Evolutionary conservation across 768 basidiomycete genomes (phyloP), one percentile per base, ranked within the genome.

Genomic region (Tricholoma bakamatsutake): DNA sequence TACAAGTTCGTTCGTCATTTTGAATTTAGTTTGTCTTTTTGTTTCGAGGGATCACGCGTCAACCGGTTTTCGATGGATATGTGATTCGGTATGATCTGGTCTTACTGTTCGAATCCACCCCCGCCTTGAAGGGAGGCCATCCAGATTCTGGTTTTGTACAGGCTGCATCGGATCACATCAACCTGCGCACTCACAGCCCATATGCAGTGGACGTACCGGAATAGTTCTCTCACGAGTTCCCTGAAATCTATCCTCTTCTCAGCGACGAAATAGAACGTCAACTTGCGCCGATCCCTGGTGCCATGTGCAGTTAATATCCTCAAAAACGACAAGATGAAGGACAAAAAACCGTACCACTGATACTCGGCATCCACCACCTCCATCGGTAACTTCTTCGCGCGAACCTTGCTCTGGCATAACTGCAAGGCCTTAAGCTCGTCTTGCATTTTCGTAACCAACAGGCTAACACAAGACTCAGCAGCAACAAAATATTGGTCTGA

Each of bases 341-440:
- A 1, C 12, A 35, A 35, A 24, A 24, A 73, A 28, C 27, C 88
- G 28, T 55, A 94, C 94, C 94, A 98, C 67, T 99, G 96, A 74
- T 95, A 99, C 72, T 98, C 96, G 31, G 95, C 96, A 70, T 98
- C 96, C 49, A 97, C 86, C 56, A 99, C 94, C 71, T 98, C 93
- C 96, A 99, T 99, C 15, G 94, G 94, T 66, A 98, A 73, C 67
- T 93, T 93, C 75, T 95, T 90, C 69, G 93, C 92, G 52, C 86
- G 78, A 12, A 97, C 95, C 70, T 98, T 98, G 57, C 78, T 90
- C 70, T 93, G 85, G 62, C 95, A 97, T 53, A 98, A 75, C 64
- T 90, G 86, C 43, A 99, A 74, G 18, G 96, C 96, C 72, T 95
- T 94, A 55, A 84, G 72, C 71, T 99, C 96, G 70, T 99, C 96